phyloP scores from a whole-genome alignment of 2,329 filamentous ascomycete genomes.

The Graphilbum fragrans region DNA sequence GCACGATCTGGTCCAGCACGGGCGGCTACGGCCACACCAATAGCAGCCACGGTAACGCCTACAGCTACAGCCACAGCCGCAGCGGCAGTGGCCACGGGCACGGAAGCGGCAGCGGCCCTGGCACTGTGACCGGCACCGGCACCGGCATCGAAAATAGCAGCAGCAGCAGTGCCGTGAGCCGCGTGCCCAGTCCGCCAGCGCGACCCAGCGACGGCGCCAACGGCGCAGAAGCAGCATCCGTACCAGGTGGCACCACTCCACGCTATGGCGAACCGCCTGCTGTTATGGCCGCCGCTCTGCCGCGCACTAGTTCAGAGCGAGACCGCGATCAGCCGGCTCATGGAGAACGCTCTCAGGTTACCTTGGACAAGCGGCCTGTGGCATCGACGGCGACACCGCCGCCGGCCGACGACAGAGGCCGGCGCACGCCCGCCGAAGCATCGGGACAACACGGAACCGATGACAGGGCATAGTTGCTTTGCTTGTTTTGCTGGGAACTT shows the following conservation, averaged over 20 bases:
- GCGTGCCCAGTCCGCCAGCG: too few species aligned
- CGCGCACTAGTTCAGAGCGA: background rate
- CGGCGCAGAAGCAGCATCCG: too few species aligned
- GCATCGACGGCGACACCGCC: too few species aligned
- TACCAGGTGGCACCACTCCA: background rate
- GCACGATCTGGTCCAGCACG: background rate
- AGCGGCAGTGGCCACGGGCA: background rate
- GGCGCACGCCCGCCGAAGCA: too few species aligned
- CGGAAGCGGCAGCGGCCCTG: background rate
- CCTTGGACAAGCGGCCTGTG: background rate
- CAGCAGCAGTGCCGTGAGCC: background rate
- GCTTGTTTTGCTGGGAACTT: too few species aligned
- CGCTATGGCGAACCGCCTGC: constrained; percentile 1
- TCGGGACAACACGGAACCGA: too few species aligned
- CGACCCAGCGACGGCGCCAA: too few species aligned
- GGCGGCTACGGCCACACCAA: background rate
- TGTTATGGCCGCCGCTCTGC: constrained; percentile 2
- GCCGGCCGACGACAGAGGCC: too few species aligned
- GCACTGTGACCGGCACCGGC: background rate
- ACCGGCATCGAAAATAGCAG: background rate
- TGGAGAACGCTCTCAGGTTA: background rate
- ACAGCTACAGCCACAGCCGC: background rate
- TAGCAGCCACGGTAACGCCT: background rate
- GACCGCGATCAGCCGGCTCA: background rate
- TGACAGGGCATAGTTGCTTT: too few species aligned